These are phyloP conservation scores for Erysimum cheiranthoides DNA, from an alignment of 345 rosid genomes.

Conservation along the genomic window DNA sequence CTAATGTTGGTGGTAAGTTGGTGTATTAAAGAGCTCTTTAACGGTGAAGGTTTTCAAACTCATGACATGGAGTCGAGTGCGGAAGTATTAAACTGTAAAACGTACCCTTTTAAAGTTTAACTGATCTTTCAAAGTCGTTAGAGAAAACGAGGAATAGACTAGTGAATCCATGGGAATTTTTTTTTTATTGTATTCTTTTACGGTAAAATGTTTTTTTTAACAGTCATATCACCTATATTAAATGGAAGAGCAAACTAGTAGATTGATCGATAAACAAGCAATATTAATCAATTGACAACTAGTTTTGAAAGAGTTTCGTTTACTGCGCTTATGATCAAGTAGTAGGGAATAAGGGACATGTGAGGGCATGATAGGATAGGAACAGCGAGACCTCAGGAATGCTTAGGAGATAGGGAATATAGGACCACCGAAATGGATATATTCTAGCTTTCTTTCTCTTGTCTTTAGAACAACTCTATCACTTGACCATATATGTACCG, in stretches of 20 bases:
- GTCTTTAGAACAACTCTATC: not conserved
- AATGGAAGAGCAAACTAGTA: not conserved
- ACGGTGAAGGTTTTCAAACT: not conserved
- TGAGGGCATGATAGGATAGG: not conserved
- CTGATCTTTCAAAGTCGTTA: no score
- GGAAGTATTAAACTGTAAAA: not conserved
- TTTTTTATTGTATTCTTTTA: not conserved
- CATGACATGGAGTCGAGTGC: not conserved
- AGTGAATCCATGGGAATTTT: not conserved
- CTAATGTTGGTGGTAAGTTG: slow-evolving; percentile 1
- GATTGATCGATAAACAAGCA: not conserved
- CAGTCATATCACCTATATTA: not conserved
- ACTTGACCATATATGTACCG: slow-evolving; percentile 13
- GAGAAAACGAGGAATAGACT: not conserved
- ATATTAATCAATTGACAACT: not conserved
- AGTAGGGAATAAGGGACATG: not conserved
- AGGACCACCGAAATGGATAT: not conserved
- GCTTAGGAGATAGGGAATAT: not conserved
- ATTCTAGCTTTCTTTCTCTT: not conserved
- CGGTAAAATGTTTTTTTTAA: not conserved
- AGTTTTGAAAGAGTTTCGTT: not conserved
- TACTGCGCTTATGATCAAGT: not conserved
- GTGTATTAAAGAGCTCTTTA: not conserved
- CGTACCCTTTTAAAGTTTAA: not conserved
- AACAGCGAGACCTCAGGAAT: not conserved